Base-by-base conservation (phyloP, 2,329 filamentous ascomycete genomes). In the Onygena corvina region DNA sequence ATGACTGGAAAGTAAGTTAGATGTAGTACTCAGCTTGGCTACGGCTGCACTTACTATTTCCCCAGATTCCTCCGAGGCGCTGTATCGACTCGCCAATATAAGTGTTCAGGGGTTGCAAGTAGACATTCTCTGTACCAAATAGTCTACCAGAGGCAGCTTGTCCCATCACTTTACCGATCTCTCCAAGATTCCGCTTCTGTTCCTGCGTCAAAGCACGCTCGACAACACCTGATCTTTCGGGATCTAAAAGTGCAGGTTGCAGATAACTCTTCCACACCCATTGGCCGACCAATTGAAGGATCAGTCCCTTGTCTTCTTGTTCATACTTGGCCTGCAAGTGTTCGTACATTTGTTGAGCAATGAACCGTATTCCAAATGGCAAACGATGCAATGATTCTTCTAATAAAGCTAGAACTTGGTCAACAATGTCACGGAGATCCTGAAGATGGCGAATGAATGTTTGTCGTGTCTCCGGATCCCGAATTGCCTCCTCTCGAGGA, bases 231-330 rank as follows among this genome's bases (percentile, higher is more conserved):
- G 88, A 87, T 59, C 89, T 88, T 65, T 98, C 90, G 0, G 92
- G 92, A 52, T 87, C 80, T n/a, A 83, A 75, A 42, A 98, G 71
- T 1, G 90, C 88, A 48, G 92, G 89, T 57, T 94, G 85, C 25
- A 98, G 77, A 64, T 98, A 98, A 58, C 84, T 86, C 55, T 83
- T 87, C 88, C 90, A 98, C 6, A 95, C 71, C 88, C 92, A 98
- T 60, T 87, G 82, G 7, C 84, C 84, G 11, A 92, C 85, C 29
- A 92, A 74, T 59, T 94, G 88, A 9, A 95, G 76, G 11, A 95
- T 70, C 44, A 83, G 77, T 16, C 84, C 81, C 44, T 81, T 82
- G 18, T 86, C 76, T 57, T 96, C 92, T 9, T 81, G 77, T 40
- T 84, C 79, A 65, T 95, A 98, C 48, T 82, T 83, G 50, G 79